These are phyloP conservation scores for Ophiocordyceps camponoti-floridani DNA, from an alignment of 2,329 filamentous ascomycete genomes.

Conservation along the genomic window DNA sequence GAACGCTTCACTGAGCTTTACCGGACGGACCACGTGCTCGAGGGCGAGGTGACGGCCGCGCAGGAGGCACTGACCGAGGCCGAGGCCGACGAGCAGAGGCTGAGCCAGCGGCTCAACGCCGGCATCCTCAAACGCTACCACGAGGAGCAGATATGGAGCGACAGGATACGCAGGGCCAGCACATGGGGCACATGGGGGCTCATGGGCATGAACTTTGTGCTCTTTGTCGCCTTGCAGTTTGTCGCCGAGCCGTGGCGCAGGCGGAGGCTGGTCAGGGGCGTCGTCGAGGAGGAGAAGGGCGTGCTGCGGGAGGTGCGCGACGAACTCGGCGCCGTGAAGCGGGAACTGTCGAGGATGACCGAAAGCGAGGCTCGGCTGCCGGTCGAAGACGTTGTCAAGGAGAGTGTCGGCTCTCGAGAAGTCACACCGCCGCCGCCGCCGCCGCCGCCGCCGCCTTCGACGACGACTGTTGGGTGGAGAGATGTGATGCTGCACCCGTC, in stretches of 20 bases:
- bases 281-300: conserved; percentile 59
- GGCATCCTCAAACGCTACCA: conserved; percentile 85
- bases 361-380: conserved; percentile 2
- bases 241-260: conserved; percentile 88
- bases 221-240: conserved; percentile 75
- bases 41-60: conserved; percentile 60
- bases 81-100: conserved; percentile 64
- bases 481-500: conserved; percentile 21
- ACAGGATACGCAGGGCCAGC: conserved; percentile 87
- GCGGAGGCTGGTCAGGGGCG: conserved; percentile 60
- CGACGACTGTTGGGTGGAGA: conserved; percentile 18
- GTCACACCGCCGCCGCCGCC: neutral
- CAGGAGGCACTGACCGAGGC: conserved; percentile 55
- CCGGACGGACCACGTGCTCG: conserved; percentile 80
- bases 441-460: neutral
- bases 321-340: conserved; percentile 19
- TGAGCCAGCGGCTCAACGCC: conserved; percentile 57
- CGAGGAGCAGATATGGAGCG: conserved; percentile 98
- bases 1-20: conserved; percentile 92
- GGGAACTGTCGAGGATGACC: conserved; percentile 7
- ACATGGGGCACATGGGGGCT: conserved; percentile 98
- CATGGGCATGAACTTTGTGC: conserved; percentile 88
- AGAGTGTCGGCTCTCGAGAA: neutral
- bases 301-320: conserved; percentile 28
- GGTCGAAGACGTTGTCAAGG: neutral